phyloP scores from a whole-genome alignment of 345 rosid species.

The Pistacia vera region DNA sequence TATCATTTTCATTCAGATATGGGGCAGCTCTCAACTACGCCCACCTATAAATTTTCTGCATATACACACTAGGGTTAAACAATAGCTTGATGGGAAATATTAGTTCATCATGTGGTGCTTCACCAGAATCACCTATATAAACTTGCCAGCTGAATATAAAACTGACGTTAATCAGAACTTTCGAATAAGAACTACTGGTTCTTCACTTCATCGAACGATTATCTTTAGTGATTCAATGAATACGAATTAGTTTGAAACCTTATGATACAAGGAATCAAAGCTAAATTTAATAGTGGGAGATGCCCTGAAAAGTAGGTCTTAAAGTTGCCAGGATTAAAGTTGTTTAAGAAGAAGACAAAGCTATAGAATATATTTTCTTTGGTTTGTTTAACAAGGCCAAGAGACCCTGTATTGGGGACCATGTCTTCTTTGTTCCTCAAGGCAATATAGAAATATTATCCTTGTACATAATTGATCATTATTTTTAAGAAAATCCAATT shows the following conservation, averaged over 20 bases:
- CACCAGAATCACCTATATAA: too few species aligned
- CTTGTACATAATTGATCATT: neutral
- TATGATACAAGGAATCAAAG: neutral
- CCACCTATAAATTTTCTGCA: too few species aligned
- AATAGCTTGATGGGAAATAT: too few species aligned
- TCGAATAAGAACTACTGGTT: too few species aligned
- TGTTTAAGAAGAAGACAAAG: conserved; percentile 24
- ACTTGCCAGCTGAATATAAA: too few species aligned
- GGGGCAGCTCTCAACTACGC: neutral
- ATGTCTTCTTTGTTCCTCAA: conserved; percentile 14
- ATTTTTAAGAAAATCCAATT: neutral
- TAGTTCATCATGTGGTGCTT: too few species aligned
- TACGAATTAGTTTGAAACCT: neutral
- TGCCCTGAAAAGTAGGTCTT: conserved; percentile 23
- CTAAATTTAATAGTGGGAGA: neutral
- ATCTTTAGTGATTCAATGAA: neutral
- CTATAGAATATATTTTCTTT: conserved; percentile 22
- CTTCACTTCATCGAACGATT: too few species aligned
- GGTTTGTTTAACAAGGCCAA: neutral
- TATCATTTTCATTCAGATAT: too few species aligned
- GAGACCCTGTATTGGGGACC: conserved; percentile 21
- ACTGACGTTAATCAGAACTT: too few species aligned
- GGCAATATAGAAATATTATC: neutral
- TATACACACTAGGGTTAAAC: too few species aligned
- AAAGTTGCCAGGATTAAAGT: conserved; percentile 1